Base-by-base conservation (phyloP, 257 asterid genomes). In the Petrea volubilis region DNA sequence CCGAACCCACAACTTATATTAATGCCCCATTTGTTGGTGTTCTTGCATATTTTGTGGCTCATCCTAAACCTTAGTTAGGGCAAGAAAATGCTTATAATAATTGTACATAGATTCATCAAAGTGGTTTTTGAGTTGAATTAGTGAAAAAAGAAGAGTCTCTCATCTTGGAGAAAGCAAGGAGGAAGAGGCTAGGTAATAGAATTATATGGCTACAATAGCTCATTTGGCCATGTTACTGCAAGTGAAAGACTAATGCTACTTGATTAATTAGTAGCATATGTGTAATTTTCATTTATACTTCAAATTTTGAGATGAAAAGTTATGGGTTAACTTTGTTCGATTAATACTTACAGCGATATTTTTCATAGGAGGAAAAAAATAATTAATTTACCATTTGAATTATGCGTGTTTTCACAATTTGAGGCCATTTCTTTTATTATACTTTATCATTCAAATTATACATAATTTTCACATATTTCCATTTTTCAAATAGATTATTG, bases 21-120 rank as follows among this genome's bases (percentile, higher is more conserved):
- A 92, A 95, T 77, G 97, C 99, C 20, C 97, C 98, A 50, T 90
- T 95, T 71, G 97, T 92, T 40, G 98, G 99, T 28, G 97, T 71
- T 40, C 87, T 92, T 64, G 97, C 98, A 0, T 88, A 88, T 40
- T 88, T 95, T 78, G 81, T 74, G 72, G 96, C 94, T 6, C 87
- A 84, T 65, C 94, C 97, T 5, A 77, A 80, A 8, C 60, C 34
- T 33, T 61, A 69, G 69, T 71, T 80, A 80, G 84, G 74, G 20
- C 41, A 63, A 60, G 81, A 36, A 31, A 7, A 21, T 18, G 55
- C 2, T 25, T 3, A 12, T 5, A 11, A 27, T 10, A 49, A 36
- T 20, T 76, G 70, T 74, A n/a, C 33, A 73, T 72, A 78, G 71
- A 27, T 38, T 17, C 7, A 1, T 36, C 9, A 5, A 53, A 33